Base-by-base conservation (phyloP, 139 green algal species). In the Coelastrella sp. region DNA sequence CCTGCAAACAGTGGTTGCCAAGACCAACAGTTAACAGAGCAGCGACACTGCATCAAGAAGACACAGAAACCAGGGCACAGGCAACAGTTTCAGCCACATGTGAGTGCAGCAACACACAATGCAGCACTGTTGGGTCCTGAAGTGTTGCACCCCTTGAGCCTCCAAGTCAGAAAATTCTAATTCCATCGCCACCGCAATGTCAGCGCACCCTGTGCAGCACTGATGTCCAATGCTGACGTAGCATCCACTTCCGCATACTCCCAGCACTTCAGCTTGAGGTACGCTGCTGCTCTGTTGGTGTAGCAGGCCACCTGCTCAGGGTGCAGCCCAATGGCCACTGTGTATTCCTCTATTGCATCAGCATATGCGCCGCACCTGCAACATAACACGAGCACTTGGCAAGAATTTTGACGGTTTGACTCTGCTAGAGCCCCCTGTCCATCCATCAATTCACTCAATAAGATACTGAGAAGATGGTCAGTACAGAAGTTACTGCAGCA, bases 231-330 rank as follows among this genome's bases (percentile, higher is more conserved):
- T 57, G 93, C 92, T 14, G 63, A 72, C 9, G 79, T 89, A 89
- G 91, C 94, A 61, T 96, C 94, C 4, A 35, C 73, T 81, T 93
- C 94, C 20, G 91, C 94, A 22, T 92, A 75, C 59, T 91, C 24
- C 78, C 91, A 94, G 80, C 93, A 81, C 58, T 92, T 78, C 12
- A 96, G 87, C 68, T 95, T 94, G 14, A 96, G 92, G 65, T 95
- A 85, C 9, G 90, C 85, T n/a, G 92, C 88, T 11, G 94, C 93
- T 73, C 94, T 90, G 91, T 96, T 96, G 61, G 84, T 84, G 81
- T 93, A 84, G 35, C 20, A 17, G 22, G 58, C 27, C n/a, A 81
- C 14, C 7, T 19, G 25, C 56, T 15, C 56, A n/a, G 78, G 88
- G 10, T 89, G 7, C 19, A 92, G 70, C 10, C 57, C 49, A 19